phyloP scores from a whole-genome alignment of 768 basidiomycete species.

The Podaxis rugospora region DNA sequence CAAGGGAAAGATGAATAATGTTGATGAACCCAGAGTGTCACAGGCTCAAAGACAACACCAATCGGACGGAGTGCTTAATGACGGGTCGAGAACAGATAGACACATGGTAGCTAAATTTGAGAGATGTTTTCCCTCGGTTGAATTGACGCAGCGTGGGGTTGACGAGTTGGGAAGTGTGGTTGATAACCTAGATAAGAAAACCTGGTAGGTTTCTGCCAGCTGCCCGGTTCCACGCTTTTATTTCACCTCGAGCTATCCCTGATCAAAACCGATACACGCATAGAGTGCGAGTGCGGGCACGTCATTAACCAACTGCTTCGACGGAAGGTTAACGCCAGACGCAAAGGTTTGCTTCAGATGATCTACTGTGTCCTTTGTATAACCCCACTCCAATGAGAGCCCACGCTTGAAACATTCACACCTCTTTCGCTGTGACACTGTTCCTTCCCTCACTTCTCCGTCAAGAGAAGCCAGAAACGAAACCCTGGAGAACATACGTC shows the following conservation, averaged over 20 bases:
- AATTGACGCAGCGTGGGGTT: not conserved
- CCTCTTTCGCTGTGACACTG: not conserved
- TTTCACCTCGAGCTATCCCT: not conserved
- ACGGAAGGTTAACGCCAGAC: not conserved
- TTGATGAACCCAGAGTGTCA: not conserved
- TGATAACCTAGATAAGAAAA: not conserved
- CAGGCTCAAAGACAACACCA: not conserved
- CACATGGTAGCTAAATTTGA: not conserved
- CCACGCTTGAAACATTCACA: not conserved
- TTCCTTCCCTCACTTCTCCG: not conserved
- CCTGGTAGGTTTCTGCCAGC: not conserved
- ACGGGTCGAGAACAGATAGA: constrained; percentile 4
- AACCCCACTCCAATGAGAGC: not conserved
- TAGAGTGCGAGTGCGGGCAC: not conserved
- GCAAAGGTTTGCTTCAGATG: not conserved
- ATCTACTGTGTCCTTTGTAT: not conserved
- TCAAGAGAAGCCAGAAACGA: not conserved
- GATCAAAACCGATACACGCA: not conserved
- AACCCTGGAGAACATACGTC: not conserved
- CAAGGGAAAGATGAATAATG: not conserved
- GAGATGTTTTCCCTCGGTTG: not conserved
- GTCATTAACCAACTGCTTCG: not conserved
- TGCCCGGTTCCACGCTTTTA: not conserved
- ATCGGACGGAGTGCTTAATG: not conserved
- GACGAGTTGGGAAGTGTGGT: not conserved